These are phyloP conservation scores for Rhizopus sp. DNA, from an alignment of 371 early-diverging fungal species.

Conservation along the genomic window DNA sequence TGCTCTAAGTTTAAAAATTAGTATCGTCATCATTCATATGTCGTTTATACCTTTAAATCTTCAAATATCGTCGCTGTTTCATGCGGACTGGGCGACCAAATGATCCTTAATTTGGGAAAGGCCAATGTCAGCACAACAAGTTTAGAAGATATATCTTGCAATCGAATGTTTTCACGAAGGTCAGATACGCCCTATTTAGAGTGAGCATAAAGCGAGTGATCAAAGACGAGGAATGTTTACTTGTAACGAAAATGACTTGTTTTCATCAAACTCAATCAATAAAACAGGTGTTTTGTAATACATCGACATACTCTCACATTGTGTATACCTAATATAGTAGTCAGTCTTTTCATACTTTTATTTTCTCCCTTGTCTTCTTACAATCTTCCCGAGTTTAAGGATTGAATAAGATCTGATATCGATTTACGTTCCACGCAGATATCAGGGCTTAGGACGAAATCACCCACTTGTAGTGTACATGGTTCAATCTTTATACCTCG, in stretches of 20 bases:
- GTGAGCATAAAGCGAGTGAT: not conserved
- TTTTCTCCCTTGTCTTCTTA: slow-evolving; percentile 31
- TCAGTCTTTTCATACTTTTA: not conserved
- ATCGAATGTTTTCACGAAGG: slow-evolving; percentile 56
- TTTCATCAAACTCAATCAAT: slow-evolving; percentile 93
- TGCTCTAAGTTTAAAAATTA: slow-evolving; percentile 48
- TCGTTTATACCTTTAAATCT: slow-evolving; percentile 76
- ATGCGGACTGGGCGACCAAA: slow-evolving; percentile 91
- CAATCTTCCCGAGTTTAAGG: slow-evolving; percentile 87
- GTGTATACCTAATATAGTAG: slow-evolving; percentile 64
- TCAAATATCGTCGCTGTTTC: slow-evolving; percentile 88
- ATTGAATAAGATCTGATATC: slow-evolving; percentile 85
- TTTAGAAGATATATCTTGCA: slow-evolving; percentile 70
- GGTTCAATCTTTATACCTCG: slow-evolving; percentile 78
- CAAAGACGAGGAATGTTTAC: slow-evolving; percentile 3
- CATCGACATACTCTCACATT: slow-evolving; percentile 87
- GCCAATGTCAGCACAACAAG: slow-evolving; percentile 79
- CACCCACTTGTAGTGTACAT: slow-evolving; percentile 92
- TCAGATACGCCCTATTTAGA: slow-evolving; percentile 47
- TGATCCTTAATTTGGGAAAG: slow-evolving; percentile 83
- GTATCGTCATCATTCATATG: not conserved
- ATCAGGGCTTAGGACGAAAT: slow-evolving; percentile 89
- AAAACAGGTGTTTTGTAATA: slow-evolving; percentile 84
- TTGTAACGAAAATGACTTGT: slow-evolving; percentile 55
- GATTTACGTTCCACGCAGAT: slow-evolving; percentile 96